phyloP scores from a whole-genome alignment of 371 early-diverging fungal species.

The Haplosporangium sp. region DNA sequence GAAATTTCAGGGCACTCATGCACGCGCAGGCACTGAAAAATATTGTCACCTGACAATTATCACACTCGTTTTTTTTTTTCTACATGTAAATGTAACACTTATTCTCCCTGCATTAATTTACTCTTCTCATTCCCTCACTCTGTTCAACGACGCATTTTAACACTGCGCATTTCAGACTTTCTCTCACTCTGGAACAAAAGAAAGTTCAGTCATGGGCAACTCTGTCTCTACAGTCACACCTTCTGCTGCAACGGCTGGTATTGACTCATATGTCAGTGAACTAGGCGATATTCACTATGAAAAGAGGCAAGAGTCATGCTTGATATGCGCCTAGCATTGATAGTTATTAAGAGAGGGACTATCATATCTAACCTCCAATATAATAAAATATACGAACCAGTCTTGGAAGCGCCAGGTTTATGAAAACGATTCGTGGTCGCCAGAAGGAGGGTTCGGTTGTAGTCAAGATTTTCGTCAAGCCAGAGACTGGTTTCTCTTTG shows the following conservation, averaged over 20 bases:
- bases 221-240: conserved; percentile 73
- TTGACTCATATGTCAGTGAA: conserved; percentile 78
- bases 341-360: background rate
- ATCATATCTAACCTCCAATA: background rate
- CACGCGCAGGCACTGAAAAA: background rate
- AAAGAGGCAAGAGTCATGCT: conserved; percentile 64
- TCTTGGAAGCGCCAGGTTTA: conserved; percentile 91
- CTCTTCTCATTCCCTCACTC: too few species aligned
- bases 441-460: conserved; percentile 84
- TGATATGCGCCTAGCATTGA: background rate
- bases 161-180: background rate
- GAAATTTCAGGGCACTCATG: conserved; percentile 7
- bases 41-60: background rate
- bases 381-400: conserved; percentile 54
- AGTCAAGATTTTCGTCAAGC: conserved; percentile 93
- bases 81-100: background rate
- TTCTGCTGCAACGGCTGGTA: conserved; percentile 71
- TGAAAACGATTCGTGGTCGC: conserved; percentile 91
- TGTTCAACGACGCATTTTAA: background rate
- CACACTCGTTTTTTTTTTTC: background rate
- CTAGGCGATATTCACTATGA: conserved; percentile 81
- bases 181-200: background rate
- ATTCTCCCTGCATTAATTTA: too few species aligned
- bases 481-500: conserved; percentile 75
- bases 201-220: conserved; percentile 67